Conservation (phyloP, 2,329 filamentous ascomycete species). For the Grosmannia penicillata region DNA sequence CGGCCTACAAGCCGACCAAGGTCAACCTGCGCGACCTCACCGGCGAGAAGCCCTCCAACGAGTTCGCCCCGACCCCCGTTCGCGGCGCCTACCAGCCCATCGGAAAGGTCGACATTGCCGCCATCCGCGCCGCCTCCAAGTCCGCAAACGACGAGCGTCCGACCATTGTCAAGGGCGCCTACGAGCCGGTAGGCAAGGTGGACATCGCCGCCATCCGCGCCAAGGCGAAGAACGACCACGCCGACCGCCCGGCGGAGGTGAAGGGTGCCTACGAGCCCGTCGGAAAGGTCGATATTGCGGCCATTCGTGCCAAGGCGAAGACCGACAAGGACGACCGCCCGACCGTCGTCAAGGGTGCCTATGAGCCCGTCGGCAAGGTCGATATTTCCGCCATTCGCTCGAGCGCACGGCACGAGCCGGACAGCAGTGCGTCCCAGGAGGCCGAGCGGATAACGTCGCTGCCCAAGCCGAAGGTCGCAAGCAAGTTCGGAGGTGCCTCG, state of each 20-base stretch:
- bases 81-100: slow-evolving; percentile 92
- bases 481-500: slow-evolving; percentile 62
- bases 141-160: slow-evolving; percentile 34
- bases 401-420: too few relatives aligned
- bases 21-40: slow-evolving; percentile 83
- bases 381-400: slow-evolving; percentile 1
- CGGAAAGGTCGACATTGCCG: slow-evolving; percentile 93
- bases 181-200: slow-evolving; percentile 66
- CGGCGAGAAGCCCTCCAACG: slow-evolving; percentile 50
- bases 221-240: slow-evolving; percentile 6
- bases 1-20: slow-evolving; percentile 89
- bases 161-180: slow-evolving; percentile 74
- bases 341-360: slow-evolving; percentile 1
- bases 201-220: slow-evolving; percentile 56
- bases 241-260: background rate
- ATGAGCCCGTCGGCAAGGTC: slow-evolving; percentile 2
- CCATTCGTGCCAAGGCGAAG: slow-evolving; percentile 5
- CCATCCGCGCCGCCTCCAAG: slow-evolving; percentile 65
- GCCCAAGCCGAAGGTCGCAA: slow-evolving; percentile 89
- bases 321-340: slow-evolving; percentile 3
- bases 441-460: slow-evolving; percentile 73
- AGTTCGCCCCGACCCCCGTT: slow-evolving; percentile 70
- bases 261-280: slow-evolving; percentile 3
- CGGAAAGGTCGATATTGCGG: slow-evolving; percentile 1
- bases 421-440: slow-evolving; percentile 30